These are phyloP conservation scores for Candida ulmi DNA, from an alignment of 805 yeast species.

Conservation along the genomic window DNA sequence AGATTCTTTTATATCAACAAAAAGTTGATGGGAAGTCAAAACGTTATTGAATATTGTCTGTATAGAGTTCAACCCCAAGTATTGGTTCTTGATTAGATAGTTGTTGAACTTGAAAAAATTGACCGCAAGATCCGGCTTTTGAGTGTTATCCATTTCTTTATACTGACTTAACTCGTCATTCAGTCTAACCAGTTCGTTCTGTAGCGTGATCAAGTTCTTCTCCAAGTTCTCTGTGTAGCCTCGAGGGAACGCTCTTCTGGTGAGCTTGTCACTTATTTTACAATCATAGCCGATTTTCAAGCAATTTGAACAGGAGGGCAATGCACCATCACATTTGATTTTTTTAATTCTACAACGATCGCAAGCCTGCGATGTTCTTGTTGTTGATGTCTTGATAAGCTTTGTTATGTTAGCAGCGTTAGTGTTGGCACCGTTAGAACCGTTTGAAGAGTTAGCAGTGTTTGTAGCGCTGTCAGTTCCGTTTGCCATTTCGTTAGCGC, in stretches of 20 bases:
- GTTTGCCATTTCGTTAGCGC: background rate
- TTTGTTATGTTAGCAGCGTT: slow-evolving; percentile 5
- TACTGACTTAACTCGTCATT: slow-evolving; percentile 24
- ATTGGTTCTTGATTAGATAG: slow-evolving; percentile 15
- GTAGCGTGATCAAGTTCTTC: slow-evolving; percentile 52
- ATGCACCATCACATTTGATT: slow-evolving; percentile 68
- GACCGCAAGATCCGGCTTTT: slow-evolving; percentile 7
- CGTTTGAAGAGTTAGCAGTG: background rate
- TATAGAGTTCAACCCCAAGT: slow-evolving; percentile 21
- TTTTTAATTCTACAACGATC: slow-evolving; percentile 75
- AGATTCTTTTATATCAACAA: slow-evolving; percentile 23
- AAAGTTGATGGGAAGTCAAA: slow-evolving; percentile 8
- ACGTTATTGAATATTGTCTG: slow-evolving; percentile 16
- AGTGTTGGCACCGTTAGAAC: background rate
- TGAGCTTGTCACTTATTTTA: slow-evolving; percentile 64
- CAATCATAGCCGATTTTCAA: slow-evolving; percentile 60
- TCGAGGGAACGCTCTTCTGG: slow-evolving; percentile 74
- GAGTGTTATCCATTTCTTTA: background rate
- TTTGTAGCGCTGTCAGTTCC: background rate
- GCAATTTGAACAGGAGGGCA: slow-evolving; percentile 66
- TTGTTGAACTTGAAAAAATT: slow-evolving; percentile 23
- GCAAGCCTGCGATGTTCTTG: slow-evolving; percentile 72
- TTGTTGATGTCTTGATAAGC: slow-evolving; percentile 22
- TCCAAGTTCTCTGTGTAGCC: slow-evolving; percentile 78
- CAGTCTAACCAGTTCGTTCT: slow-evolving; percentile 44